Conservation (phyloP, 2,329 filamentous ascomycete genomes). For the Botrytis byssoidea region DNA sequence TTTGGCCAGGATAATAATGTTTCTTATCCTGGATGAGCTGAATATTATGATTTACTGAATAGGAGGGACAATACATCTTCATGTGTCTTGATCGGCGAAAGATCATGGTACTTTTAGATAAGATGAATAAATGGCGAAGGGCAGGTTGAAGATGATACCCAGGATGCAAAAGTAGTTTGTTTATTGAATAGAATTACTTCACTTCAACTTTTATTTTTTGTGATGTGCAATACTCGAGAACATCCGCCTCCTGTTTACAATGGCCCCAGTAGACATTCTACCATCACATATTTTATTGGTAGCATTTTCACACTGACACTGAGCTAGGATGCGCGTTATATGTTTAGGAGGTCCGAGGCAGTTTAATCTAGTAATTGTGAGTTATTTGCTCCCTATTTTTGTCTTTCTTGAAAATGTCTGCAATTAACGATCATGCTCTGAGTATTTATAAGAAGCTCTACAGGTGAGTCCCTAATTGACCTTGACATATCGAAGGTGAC, state of each 20-base stretch:
- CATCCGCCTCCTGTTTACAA: background rate
- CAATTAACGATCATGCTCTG: background rate
- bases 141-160: constrained; percentile 2
- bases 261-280: background rate
- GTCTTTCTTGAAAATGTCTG: background rate
- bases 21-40: constrained; percentile 1
- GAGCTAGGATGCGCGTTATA: background rate
- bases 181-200: background rate
- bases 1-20: constrained; percentile 13
- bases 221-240: background rate
- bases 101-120: background rate
- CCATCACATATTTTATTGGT: background rate
- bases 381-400: background rate
- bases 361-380: background rate
- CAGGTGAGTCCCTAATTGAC: background rate
- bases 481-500: background rate
- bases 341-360: no score
- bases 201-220: background rate
- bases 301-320: background rate
- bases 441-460: background rate
- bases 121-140: background rate
- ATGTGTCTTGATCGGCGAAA: background rate
- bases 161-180: background rate
- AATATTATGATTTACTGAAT: background rate
- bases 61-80: background rate